Conservation (phyloP, 345 rosid species). For the Rubroshorea leprosula region DNA sequence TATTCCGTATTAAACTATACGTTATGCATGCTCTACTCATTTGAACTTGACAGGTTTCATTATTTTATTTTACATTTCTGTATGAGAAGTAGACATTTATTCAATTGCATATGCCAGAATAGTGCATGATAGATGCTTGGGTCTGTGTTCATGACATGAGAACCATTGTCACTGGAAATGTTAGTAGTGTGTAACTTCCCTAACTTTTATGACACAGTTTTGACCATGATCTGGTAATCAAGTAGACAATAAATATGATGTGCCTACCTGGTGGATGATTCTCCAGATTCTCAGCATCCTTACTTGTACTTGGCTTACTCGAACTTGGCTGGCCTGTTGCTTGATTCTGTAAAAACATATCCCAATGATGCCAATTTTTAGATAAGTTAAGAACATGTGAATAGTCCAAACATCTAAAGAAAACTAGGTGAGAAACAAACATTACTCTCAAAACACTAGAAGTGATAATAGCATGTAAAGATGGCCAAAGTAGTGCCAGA, state of each 20-base stretch:
- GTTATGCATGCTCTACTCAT: not conserved
- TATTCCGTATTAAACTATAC: not conserved
- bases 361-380: not conserved
- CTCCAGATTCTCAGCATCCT: conserved; percentile 40
- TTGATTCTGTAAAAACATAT: conserved; percentile 37
- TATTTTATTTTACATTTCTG: no score
- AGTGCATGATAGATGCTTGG: no score
- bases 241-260: not conserved
- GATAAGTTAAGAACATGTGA: not conserved
- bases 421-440: not conserved
- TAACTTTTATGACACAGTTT: not conserved
- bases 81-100: no score
- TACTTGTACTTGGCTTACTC: conserved; percentile 50
- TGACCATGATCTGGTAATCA: not conserved
- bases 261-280: conserved; percentile 43
- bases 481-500: not conserved
- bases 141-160: no score
- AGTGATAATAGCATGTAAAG: no score
- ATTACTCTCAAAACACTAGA: no score
- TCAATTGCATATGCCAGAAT: no score
- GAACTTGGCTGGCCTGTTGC: conserved; percentile 42
- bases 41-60: not conserved
- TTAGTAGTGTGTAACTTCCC: not conserved
- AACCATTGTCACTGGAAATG: no score
- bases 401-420: not conserved